Percentiles rank a stretch among this genome's conserved stretches.
Conservation (phyloP, 257 asterid species). For the Primulina huaijiensis region DNA sequence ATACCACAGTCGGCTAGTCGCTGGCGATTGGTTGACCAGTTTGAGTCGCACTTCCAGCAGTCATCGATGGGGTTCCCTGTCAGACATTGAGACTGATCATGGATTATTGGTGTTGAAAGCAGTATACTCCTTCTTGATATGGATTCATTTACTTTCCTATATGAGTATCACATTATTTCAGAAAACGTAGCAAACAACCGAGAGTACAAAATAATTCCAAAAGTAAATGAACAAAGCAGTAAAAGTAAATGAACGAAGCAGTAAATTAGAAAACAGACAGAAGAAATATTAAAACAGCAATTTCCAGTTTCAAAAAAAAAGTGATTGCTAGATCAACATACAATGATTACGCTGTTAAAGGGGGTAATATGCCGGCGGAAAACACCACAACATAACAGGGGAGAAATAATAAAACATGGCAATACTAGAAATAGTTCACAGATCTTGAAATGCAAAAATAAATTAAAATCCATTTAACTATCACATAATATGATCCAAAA, state of each 20-base stretch:
- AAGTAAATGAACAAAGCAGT: slow-evolving; percentile 17
- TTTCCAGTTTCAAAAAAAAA: background rate
- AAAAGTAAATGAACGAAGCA: slow-evolving; percentile 15
- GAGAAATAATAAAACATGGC: slow-evolving; percentile 6
- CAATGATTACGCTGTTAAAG: background rate
- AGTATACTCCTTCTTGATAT: slow-evolving; percentile 47
- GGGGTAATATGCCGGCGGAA: background rate
- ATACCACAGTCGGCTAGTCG: slow-evolving; percentile 74
- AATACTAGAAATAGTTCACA: slow-evolving; percentile 1
- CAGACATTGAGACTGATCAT: slow-evolving; percentile 57
- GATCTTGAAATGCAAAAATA: slow-evolving; percentile 36
- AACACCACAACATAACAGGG: slow-evolving; percentile 20
- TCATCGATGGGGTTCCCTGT: slow-evolving; percentile 95
- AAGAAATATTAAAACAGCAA: slow-evolving; percentile 1
- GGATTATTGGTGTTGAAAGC: slow-evolving; percentile 28
- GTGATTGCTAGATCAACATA: slow-evolving; percentile 10
- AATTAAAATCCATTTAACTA: slow-evolving; percentile 2
- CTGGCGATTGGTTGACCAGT: slow-evolving; percentile 72
- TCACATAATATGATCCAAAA: slow-evolving; percentile 3
- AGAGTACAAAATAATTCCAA: background rate
- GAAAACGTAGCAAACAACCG: background rate
- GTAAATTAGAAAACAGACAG: slow-evolving; percentile 6
- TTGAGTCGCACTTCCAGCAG: slow-evolving; percentile 90
- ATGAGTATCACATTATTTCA: slow-evolving; percentile 4
- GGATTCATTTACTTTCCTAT: slow-evolving; percentile 68